Evolutionary conservation across 2,329 filamentous ascomycete genomes (phyloP).

Genomic region (Chrysosporium keratinophilum): DNA sequence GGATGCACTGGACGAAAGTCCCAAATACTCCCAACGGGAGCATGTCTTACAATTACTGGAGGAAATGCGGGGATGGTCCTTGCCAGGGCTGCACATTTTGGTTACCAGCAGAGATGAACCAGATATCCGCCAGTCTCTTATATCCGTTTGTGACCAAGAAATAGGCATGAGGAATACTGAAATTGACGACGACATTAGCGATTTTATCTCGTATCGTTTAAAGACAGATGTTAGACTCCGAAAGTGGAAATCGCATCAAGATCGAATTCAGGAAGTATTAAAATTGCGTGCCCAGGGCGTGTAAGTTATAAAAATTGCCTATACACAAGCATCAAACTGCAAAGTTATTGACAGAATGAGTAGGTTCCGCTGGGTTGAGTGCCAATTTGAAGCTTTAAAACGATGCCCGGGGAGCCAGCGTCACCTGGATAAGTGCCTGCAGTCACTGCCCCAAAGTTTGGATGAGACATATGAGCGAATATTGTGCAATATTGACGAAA

Average conservation of each 20-base stretch:
- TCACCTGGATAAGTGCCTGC: constrained; percentile 20
- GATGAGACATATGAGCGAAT: constrained; percentile 27
- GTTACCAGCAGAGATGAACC: constrained; percentile 20
- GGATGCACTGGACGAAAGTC: too few relatives aligned
- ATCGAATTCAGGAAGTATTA: constrained; percentile 14
- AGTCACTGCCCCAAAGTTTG: constrained; percentile 20
- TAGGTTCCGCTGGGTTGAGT: constrained; percentile 16
- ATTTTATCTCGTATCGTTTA: constrained; percentile 18
- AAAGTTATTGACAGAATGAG: too few relatives aligned
- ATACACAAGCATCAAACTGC: background rate
- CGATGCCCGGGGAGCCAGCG: constrained; percentile 15
- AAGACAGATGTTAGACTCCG: constrained; percentile 15
- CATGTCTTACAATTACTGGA: constrained; percentile 14
- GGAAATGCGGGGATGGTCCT: constrained; percentile 14
- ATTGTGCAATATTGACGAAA: constrained; percentile 19
- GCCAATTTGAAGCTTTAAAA: constrained; percentile 19
- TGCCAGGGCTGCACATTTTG: constrained; percentile 21
- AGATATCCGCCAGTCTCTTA: constrained; percentile 17
- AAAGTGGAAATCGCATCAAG: constrained; percentile 14
- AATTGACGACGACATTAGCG: constrained; percentile 19
- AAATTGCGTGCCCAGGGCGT: constrained; percentile 3
- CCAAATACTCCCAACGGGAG: background rate
- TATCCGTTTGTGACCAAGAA: constrained; percentile 12
- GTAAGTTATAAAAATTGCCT: constrained; percentile 11
- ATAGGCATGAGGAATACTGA: constrained; percentile 15